Evolutionary conservation across 2,329 filamentous ascomycete genomes (phyloP).

Genomic region (Cladorrhinum sp.): DNA sequence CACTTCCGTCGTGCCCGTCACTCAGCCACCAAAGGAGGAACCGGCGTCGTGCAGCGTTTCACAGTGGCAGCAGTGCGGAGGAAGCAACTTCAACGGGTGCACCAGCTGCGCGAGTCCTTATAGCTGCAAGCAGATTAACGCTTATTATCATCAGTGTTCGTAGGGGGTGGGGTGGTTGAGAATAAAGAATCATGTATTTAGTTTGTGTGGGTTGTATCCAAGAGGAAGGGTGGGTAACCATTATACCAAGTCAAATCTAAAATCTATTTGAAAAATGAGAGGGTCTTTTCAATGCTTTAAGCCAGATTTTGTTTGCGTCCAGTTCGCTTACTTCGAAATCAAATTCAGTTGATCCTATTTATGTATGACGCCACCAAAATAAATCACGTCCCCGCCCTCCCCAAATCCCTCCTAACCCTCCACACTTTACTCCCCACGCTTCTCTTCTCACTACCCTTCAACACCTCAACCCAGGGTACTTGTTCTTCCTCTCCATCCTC

Average conservation of each 20-base stretch:
- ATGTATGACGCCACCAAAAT: no score
- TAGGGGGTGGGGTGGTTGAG: constrained; percentile 3
- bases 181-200: not conserved
- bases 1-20: not conserved
- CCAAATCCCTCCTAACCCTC: constrained; percentile 7
- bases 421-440: constrained; percentile 53
- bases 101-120: constrained; percentile 20
- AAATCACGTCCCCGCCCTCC: constrained; percentile 26
- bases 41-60: constrained; percentile 11
- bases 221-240: no score
- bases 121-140: constrained; percentile 24
- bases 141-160: constrained; percentile 26
- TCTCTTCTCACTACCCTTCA: constrained; percentile 53
- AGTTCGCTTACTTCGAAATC: no score
- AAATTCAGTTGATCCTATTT: no score
- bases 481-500: constrained; percentile 33
- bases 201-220: not conserved
- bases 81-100: constrained; percentile 21
- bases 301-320: no score
- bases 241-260: no score
- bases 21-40: not conserved
- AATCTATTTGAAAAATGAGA: no score
- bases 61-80: constrained; percentile 27
- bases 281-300: no score
- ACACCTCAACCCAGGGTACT: constrained; percentile 53